These are phyloP conservation scores for Selenicereus undatus DNA, from an alignment of 148 eudicot genomes.

Conservation along the genomic window DNA sequence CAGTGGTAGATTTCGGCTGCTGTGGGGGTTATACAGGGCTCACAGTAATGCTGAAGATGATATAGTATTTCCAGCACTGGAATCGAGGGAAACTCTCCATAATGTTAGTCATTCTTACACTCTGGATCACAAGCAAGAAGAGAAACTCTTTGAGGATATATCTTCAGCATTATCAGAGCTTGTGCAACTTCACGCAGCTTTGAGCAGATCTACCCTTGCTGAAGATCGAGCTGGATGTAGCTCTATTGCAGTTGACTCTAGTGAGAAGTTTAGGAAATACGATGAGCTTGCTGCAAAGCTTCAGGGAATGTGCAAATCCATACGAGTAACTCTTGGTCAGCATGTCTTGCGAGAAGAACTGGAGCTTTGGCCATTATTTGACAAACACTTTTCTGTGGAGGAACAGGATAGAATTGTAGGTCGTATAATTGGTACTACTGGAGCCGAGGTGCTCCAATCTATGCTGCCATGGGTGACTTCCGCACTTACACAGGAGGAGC, in stretches of 20 bases:
- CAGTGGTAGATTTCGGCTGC: slow-evolving; percentile 78
- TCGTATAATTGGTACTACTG: slow-evolving; percentile 95
- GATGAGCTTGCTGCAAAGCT: slow-evolving; percentile 77
- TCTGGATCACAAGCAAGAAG: slow-evolving; percentile 95
- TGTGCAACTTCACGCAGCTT: slow-evolving; percentile 46
- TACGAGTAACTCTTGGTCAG: slow-evolving; percentile 85
- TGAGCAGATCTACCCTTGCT: slow-evolving; percentile 27
- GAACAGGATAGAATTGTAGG: slow-evolving; percentile 97
- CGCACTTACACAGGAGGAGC: slow-evolving; percentile 95
- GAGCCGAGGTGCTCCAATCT: slow-evolving; percentile 96
- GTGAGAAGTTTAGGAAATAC: slow-evolving; percentile 51
- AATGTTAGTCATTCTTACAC: slow-evolving; percentile 99
- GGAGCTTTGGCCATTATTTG: slow-evolving; percentile 98
- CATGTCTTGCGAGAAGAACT: slow-evolving; percentile 93
- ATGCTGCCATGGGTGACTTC: slow-evolving; percentile 99
- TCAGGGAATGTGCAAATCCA: slow-evolving; percentile 96
- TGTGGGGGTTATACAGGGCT: slow-evolving; percentile 94
- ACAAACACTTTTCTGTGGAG: slow-evolving; percentile 79
- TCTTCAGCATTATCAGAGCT: slow-evolving; percentile 76
- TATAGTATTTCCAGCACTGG: slow-evolving; percentile 92
- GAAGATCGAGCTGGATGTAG: slow-evolving; percentile 28
- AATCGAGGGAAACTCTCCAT: slow-evolving; percentile 87
- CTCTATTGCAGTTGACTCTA: slow-evolving; percentile 29
- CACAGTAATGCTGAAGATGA: slow-evolving; percentile 99
- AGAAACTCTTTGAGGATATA: slow-evolving; percentile 83